Evolutionary conservation across 305 asterid genomes (phyloP), one percentile per base, ranked within the genome.

Genomic region (Nicotiana rustica): DNA sequence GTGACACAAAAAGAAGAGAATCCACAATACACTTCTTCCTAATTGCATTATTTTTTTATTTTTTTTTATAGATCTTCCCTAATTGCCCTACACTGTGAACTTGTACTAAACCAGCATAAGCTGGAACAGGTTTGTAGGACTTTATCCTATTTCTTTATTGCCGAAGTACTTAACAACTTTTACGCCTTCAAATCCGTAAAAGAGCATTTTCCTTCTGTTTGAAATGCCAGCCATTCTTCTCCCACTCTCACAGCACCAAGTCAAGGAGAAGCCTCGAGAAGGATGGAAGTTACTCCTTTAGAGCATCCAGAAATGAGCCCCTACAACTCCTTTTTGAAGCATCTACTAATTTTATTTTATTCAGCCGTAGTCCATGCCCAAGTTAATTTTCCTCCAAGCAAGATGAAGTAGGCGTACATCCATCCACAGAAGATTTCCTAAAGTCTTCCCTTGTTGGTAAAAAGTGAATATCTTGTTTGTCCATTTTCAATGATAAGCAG

Each of bases 221-320:
- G 18, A 47, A 71, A 71, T 47, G 62, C 38, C 36, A 5, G 7
- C 2, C 38, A 71, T 47, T 71, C 78, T 47, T 71, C 78, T 71
- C 61, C 78, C 61, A 47, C 61, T 71, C 78, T 47, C 33, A 21
- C 25, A 21, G 78, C 41, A 61, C 59, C 41, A 41, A 44, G 35
- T 71, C 78, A 47, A 47, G 78, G 38, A 71, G 60, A 44, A 70
- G 38, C 61, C 64, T 47, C 38, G 13, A 71, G 61, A 71, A 71
- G 61, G 78, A 71, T 47, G 21, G 61, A 71, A 47, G 38, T 71
- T 12, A 47, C 21, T 71, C 41, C 14, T 18, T 71, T 47, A 47
- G 7, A 47, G 61, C 14, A 44, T 35, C 61, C 21, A 44, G 62
- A 71, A 47, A 71, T 71, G 61, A 47, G 4, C 38, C 61, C 38